A percentile compares a stretch with the other conserved stretches of the same genome.
Conservation (phyloP, 2,329 filamentous ascomycete genomes). For the Aureobasidium mangrovei region DNA sequence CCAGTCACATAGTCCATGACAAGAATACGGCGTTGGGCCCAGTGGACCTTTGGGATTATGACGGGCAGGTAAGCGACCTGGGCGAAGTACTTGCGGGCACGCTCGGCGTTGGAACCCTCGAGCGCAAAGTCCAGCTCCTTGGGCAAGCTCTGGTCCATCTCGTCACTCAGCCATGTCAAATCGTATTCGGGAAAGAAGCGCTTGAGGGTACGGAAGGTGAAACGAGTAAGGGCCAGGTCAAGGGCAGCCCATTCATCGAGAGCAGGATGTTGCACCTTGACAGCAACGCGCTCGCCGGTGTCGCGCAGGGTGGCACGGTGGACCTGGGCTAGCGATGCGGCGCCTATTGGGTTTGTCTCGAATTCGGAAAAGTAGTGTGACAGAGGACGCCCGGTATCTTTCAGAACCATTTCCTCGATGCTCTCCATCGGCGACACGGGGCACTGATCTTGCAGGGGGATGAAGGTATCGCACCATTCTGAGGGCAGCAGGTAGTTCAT, state of each 20-base stretch:
- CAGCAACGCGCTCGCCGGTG: conserved; percentile 77
- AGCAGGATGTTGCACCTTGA: conserved; percentile 91
- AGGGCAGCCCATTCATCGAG: conserved; percentile 84
- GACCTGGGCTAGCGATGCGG: conserved; percentile 89
- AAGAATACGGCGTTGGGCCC: conserved; percentile 79
- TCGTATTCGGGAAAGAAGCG: conserved; percentile 96
- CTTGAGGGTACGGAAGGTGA: conserved; percentile 84
- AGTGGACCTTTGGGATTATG: conserved; percentile 80
- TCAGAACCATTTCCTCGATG: conserved; percentile 75
- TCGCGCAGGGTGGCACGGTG: conserved; percentile 78
- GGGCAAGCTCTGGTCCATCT: conserved; percentile 86
- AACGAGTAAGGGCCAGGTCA: conserved; percentile 76
- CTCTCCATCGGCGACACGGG: conserved; percentile 84
- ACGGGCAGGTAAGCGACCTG: conserved; percentile 66
- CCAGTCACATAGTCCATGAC: conserved; percentile 94
- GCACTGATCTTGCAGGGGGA: conserved; percentile 91
- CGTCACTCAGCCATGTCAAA: conserved; percentile 85
- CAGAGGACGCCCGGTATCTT: conserved; percentile 71
- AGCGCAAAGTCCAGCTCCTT: conserved; percentile 83
- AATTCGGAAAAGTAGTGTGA: conserved; percentile 84
- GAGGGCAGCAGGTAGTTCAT: conserved; percentile 88
- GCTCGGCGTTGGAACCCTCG: conserved; percentile 75
- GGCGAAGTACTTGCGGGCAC: conserved; percentile 73
- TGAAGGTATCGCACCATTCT: conserved; percentile 93
- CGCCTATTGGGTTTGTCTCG: conserved; percentile 70